These are phyloP conservation scores for Suhomyces yuchorum DNA, from an alignment of 1,139 yeast genomes.

Conservation along the genomic window DNA sequence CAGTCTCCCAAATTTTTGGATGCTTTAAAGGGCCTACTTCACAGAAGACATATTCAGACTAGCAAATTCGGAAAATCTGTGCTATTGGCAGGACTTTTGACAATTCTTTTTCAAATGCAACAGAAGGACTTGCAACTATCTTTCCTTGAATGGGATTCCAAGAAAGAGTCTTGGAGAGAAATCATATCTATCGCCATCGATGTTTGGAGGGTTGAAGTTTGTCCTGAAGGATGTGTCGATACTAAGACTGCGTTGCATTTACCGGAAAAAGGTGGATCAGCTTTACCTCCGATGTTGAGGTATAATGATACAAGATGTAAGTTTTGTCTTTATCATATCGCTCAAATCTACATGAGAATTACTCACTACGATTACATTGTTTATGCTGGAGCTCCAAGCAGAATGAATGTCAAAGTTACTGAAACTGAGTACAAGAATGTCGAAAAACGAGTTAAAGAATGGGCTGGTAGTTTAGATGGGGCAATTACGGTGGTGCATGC, in stretches of 20 bases:
- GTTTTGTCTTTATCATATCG: constrained; percentile 27
- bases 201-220: constrained; percentile 51
- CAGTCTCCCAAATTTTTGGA: constrained; percentile 40
- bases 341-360: constrained; percentile 19
- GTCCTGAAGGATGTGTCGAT: constrained; percentile 32
- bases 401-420: constrained; percentile 18
- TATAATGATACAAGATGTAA: constrained; percentile 47
- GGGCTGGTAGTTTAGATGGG: constrained; percentile 16
- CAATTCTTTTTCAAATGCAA: constrained; percentile 72
- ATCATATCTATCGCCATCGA: constrained; percentile 63
- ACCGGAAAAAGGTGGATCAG: constrained; percentile 14
- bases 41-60: constrained; percentile 52
- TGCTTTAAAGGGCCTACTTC: constrained; percentile 57
- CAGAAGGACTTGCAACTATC: constrained; percentile 62
- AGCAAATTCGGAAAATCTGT: constrained; percentile 63
- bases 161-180: constrained; percentile 61
- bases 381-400: constrained; percentile 20
- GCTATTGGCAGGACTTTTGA: constrained; percentile 65
- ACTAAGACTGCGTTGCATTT: constrained; percentile 25
- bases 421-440: constrained; percentile 16
- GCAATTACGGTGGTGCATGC: constrained; percentile 17
- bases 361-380: constrained; percentile 20
- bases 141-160: constrained; percentile 34
- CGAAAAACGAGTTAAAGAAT: constrained; percentile 14
- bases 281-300: constrained; percentile 27